These are phyloP conservation scores for Colletotrichum tabaci DNA, from an alignment of 2,329 filamentous ascomycete genomes.

Conservation along the genomic window DNA sequence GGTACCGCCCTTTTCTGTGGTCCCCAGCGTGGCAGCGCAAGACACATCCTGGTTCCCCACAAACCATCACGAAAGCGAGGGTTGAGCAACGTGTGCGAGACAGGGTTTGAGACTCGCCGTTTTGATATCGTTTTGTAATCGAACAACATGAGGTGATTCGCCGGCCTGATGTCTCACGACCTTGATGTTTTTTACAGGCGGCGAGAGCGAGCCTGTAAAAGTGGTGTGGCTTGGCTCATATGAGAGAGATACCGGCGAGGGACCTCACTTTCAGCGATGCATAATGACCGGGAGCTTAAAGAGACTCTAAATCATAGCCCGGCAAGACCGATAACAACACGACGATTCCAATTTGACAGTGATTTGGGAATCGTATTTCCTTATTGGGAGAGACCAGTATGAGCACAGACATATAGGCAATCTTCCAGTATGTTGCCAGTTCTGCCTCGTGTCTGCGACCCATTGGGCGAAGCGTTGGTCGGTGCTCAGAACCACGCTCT, in stretches of 20 bases:
- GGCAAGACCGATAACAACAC: background rate
- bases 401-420: background rate
- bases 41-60: background rate
- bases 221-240: background rate
- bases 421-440: background rate
- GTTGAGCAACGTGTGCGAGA: background rate
- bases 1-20: too few species aligned
- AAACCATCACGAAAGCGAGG: background rate
- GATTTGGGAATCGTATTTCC: background rate
- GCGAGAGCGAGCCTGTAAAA: background rate
- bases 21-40: background rate
- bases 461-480: constrained; percentile 12
- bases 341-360: background rate
- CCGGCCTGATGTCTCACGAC: background rate
- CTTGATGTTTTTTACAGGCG: background rate
- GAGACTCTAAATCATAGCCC: background rate
- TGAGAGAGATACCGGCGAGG: background rate
- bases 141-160: background rate
- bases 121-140: background rate
- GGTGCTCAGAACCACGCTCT: background rate
- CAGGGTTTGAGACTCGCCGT: background rate
- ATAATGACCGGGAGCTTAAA: background rate
- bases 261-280: background rate
- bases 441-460: background rate
- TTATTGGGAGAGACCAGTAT: background rate